Evolutionary conservation across 495 filamentous ascomycete genomes (phyloP).

Genomic region (Clavariopsis aquatica): DNA sequence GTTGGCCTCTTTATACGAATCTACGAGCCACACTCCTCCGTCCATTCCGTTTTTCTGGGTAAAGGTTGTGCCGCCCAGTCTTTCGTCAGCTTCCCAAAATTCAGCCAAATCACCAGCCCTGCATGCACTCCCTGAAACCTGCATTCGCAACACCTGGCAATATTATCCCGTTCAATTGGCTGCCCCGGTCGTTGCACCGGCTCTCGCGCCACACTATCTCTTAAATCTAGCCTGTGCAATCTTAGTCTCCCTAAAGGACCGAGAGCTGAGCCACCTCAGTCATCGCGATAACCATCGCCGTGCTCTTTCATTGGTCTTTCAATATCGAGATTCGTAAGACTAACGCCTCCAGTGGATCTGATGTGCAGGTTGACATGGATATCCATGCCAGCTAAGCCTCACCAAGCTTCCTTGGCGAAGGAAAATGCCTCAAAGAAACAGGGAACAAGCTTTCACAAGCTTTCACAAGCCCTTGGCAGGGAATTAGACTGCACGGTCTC

Average conservation of each 20-base stretch:
- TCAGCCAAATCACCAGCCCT: background rate
- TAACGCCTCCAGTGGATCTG: background rate
- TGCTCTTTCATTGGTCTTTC: background rate
- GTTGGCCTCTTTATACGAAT: background rate
- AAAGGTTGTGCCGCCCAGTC: background rate
- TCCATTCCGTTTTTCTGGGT: background rate
- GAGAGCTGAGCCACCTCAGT: conserved; percentile 18
- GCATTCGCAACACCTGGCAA: background rate
- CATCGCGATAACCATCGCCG: background rate
- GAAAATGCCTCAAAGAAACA: conserved; percentile 22
- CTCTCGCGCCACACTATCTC: conserved; percentile 3
- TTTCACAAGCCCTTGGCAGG: conserved; percentile 18
- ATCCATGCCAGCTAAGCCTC: conserved; percentile 15
- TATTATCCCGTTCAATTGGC: background rate
- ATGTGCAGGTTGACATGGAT: conserved; percentile 1
- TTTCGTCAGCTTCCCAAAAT: background rate
- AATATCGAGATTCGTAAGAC: background rate
- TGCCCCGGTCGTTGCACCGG: background rate
- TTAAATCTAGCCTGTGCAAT: background rate
- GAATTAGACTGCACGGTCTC: background rate
- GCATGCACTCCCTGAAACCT: conserved; percentile 1
- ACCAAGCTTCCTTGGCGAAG: conserved; percentile 27
- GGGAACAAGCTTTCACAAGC: conserved; percentile 19
- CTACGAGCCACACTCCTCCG: background rate
- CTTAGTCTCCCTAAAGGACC: background rate